Evolutionary conservation across 225 moss, liverwort and hornwort genomes (phyloP).

Genomic region (Anthoceros angustus): DNA sequence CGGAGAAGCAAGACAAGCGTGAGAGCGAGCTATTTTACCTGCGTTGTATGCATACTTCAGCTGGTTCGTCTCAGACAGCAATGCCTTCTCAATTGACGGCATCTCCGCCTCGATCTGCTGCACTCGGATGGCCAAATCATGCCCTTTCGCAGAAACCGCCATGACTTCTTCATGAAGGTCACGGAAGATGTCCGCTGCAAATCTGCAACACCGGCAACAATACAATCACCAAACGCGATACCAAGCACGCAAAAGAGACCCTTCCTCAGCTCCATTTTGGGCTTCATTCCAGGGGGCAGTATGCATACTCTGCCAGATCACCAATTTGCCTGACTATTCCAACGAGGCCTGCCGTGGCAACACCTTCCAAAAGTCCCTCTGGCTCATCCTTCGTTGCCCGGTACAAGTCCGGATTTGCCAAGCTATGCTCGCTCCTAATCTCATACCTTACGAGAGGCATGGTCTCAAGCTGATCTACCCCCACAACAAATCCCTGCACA

Average conservation of each 20-base stretch:
- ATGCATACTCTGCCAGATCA: slow-evolving; percentile 75
- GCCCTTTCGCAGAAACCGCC: slow-evolving; percentile 47
- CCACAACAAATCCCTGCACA: no score
- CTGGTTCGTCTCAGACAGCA: slow-evolving; percentile 72
- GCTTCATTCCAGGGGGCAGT: not conserved
- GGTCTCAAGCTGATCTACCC: not conserved
- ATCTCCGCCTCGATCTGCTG: slow-evolving; percentile 74
- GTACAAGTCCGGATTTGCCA: slow-evolving; percentile 88
- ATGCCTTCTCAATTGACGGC: slow-evolving; percentile 66
- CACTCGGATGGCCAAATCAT: slow-evolving; percentile 47
- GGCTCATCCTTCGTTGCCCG: slow-evolving; percentile 90
- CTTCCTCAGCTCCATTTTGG: not conserved
- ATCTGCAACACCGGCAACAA: slow-evolving; percentile 26
- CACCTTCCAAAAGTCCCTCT: slow-evolving; percentile 88
- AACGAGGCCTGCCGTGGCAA: slow-evolving; percentile 91
- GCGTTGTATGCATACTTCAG: slow-evolving; percentile 59
- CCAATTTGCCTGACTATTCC: slow-evolving; percentile 99
- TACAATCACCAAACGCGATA: no score
- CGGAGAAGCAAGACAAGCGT: not conserved
- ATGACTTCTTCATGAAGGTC: slow-evolving; percentile 82
- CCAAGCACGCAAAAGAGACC: not conserved
- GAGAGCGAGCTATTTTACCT: slow-evolving; percentile 19
- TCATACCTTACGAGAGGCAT: slow-evolving; percentile 99
- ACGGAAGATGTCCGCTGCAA: slow-evolving; percentile 87
- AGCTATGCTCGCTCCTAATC: slow-evolving; percentile 90